Evolutionary conservation across 2,329 filamentous ascomycete species (phyloP), one percentile per base, ranked within the genome.

Genomic region (Aspergillus sclerotialis): DNA sequence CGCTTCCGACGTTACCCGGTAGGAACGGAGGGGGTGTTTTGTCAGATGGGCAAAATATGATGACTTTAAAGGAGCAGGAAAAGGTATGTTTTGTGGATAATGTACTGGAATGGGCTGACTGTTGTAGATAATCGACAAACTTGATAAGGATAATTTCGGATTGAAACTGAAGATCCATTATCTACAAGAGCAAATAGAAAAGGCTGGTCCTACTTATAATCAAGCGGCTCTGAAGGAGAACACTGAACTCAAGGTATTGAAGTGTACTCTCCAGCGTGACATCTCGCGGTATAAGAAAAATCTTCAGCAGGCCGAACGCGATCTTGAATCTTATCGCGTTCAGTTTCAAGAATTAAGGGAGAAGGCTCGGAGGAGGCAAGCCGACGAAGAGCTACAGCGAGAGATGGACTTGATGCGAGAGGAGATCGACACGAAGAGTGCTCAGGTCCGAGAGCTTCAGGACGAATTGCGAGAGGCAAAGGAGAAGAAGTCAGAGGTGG

Each of bases 81-180:
- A 88, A 87, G 48, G 84, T 92, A 37, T 36, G 32, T 13, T 13
- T 9, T 18, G n/a, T n/a, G n/a, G n/a, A n/a, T n/a, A n/a, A n/a
- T n/a, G n/a, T n/a, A n/a, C n/a, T n/a, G n/a, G n/a, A n/a, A n/a
- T n/a, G n/a, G n/a, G 28, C 44, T 53, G 31, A 53, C 38, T 30
- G 33, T 5, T 13, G 13, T 41, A 77, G 71, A 77, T 78, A 46
- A 90, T 98, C 49, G 86, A 95, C 65, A 85, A 85, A 55, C 90
- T 98, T 50, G 88, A 95, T 56, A 98, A 98, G 68, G 92, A 96
- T 56, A 98, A 98, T 56, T 98, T 96, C 56, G 87, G 87, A 15
- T 72, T 98, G 35, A 96, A 96, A 63, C 75, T 96, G 49, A 95
- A 94, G 62, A 94, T 96, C 34, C 88, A 96, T 61, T 98, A 94